Base-by-base conservation (phyloP, 139 green algal species). In the Helicosporidium sp. region DNA sequence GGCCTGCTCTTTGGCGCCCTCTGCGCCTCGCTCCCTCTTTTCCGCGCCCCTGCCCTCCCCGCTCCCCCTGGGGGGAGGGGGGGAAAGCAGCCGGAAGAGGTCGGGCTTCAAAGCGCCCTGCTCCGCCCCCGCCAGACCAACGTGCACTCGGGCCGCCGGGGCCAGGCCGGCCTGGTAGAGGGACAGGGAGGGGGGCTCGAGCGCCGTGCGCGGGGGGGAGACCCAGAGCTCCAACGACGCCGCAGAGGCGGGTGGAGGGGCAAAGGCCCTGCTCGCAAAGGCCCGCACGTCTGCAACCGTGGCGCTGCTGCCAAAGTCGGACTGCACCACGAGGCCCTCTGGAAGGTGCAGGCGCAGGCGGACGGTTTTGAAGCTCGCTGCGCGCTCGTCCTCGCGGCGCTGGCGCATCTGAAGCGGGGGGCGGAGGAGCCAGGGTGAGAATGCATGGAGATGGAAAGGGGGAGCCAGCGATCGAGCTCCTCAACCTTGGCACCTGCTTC, bases 121-220 rank as follows among this genome's bases (percentile, higher is more conserved):
- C 28, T 31, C 7, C 16, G 31, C 26, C 3, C 7, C 28, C 3
- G 26, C 41, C 25, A 33, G 8, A 3, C 57, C 57, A 31, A 66
- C 29, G 25, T 64, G 42, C 23, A 68, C 46, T 40, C 58, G 63
- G 23, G 58, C 63, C 15, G 58, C 63, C 3, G 63, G 63, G 18
- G 60, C 17, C 22, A 71, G 46, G 17, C 52, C 48, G 26, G 63
- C 63, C 6, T 52, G 36, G 34, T 59, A 70, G 6, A 70, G 41
- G 7, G 16, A 50, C 19, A 6, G 33, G 33, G n/a, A 6, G 25
- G 2, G 1, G 19, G 27, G 43, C 23, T 58, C 19, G 18, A 48
- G 31, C 6, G 45, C 29, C 45, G 61, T 58, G 1, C 58, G 63
- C 16, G 63, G 63, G 29, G 0, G 44, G 49, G 18, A 23, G 12